Base-by-base conservation (phyloP, 345 rosid species). In the Iberis pinnata region DNA sequence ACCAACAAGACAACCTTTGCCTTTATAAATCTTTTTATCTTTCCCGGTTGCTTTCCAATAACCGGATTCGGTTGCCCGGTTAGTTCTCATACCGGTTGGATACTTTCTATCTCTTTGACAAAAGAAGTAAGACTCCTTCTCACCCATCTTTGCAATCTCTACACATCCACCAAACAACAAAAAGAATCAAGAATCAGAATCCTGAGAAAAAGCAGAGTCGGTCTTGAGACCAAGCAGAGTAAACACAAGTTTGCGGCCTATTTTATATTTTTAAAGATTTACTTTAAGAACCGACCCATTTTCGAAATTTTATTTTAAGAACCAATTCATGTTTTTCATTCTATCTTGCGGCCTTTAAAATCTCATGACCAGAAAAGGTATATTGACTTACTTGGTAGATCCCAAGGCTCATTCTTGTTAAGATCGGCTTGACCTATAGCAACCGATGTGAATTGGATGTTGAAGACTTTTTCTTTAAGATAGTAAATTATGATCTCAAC, bases 31-130 rank as follows among this genome's bases (percentile, higher is more conserved):
- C 80, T 85, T 85, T 46, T 80, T 92, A 29, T 92, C 98, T 53
- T 88, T 88, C 0, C 98, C 98, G 0, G 98, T 92, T 1, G 97
- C 98, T 71, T 92, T 92, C 98, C 98, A 92, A 56, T 88, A 88
- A 8, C 98, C 98, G 7, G 95, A 71, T 20, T 66, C 73, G 9
- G 98, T 92, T 2, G 98, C 98, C 31, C 98, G 81, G 50, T 92
- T 92, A 1, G 98, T 92, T 60, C 98, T 83, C 82, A 80, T 81
- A 13, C 98, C 98, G 0, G 98, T 92, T n/a, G 98, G 97, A 15
- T 92, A 92, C 66, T 92, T 92, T 58, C 89, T 64, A 44, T 92
- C 98, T 63, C 84, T 83, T 43, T 81, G 88, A 53, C 95, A 92
- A 55, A 88, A 92, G 73, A 92, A 92, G 76, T 88, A 92, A 78